Percentiles rank a stretch among this genome's conserved stretches.
Conservation (phyloP, 176 grass and related monocot species). For the Carex cristatella region DNA sequence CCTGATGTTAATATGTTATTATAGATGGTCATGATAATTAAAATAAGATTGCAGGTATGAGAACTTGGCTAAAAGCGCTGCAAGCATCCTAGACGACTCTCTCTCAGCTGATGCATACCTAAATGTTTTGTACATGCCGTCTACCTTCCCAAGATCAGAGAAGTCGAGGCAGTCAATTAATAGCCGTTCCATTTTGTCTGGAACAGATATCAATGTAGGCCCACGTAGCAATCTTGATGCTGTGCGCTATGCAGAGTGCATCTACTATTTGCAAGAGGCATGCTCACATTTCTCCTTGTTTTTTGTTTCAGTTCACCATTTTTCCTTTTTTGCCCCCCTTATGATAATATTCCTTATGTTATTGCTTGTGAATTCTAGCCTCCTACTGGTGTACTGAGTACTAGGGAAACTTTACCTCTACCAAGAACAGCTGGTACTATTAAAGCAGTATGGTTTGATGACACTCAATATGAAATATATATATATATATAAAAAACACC, state of each 20-base stretch:
- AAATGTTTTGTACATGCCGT: slow-evolving; percentile 91
- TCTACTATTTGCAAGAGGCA: slow-evolving; percentile 97
- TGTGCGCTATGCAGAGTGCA: slow-evolving; percentile 72
- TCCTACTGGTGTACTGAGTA: not conserved
- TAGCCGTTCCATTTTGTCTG: slow-evolving; percentile 31
- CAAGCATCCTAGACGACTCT: slow-evolving; percentile 91
- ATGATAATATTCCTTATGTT: not conserved
- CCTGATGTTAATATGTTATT: not conserved
- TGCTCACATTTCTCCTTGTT: not conserved
- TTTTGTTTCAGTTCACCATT: not conserved
- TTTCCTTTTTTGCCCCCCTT: not conserved
- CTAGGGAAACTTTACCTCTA: not conserved
- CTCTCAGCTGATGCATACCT: slow-evolving; percentile 97
- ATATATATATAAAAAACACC: too few species aligned
- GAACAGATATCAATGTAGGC: slow-evolving; percentile 59
- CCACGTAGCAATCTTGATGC: slow-evolving; percentile 81
- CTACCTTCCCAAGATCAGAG: slow-evolving; percentile 89
- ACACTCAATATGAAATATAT: too few species aligned
- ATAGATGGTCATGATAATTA: slow-evolving; percentile 18
- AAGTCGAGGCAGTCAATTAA: slow-evolving; percentile 47
- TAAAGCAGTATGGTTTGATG: not conserved
- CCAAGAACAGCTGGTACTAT: not conserved
- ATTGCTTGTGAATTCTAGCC: not conserved
- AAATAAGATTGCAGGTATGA: slow-evolving; percentile 57
- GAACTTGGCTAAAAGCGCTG: slow-evolving; percentile 80